phyloP scores from a whole-genome alignment of 2,329 filamentous ascomycete genomes.

The Epichloe gansuensis region DNA sequence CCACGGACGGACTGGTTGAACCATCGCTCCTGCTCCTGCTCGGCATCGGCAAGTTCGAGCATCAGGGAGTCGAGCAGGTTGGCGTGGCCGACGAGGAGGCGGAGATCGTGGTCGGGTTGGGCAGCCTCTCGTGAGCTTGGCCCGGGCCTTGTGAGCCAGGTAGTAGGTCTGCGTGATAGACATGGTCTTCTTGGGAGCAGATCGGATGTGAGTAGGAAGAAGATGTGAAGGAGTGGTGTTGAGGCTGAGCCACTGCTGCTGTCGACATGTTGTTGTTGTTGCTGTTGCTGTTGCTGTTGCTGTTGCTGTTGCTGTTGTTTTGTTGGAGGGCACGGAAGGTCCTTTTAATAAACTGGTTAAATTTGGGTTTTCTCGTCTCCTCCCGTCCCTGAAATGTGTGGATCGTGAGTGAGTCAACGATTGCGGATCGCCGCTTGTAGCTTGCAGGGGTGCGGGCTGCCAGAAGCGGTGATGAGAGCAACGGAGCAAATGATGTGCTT shows the following conservation, averaged over 20 bases:
- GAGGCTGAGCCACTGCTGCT: conserved; percentile 14
- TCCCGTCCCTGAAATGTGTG: conserved; percentile 7
- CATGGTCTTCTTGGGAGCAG: conserved; percentile 66
- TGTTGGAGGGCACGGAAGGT: conserved; percentile 6
- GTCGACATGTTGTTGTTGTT: conserved; percentile 15
- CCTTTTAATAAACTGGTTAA: conserved; percentile 1
- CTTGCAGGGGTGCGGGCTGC: conserved; percentile 13
- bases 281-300: not conserved
- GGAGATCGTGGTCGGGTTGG: conserved; percentile 84
- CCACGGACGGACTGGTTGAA: conserved; percentile 91
- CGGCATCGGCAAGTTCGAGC: conserved; percentile 82
- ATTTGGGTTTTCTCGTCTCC: conserved; percentile 7
- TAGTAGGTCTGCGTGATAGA: conserved; percentile 97
- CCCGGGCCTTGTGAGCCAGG: conserved; percentile 89
- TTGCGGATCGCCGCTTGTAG: conserved; percentile 12
- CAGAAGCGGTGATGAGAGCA: conserved; percentile 14
- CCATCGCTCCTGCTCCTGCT: conserved; percentile 92
- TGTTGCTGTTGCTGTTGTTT: conserved; percentile 5
- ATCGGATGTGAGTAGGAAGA: conserved; percentile 15
- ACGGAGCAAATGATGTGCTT: conserved; percentile 18
- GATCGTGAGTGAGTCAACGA: conserved; percentile 16
- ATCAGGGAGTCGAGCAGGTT: conserved; percentile 95
- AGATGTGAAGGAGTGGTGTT: conserved; percentile 11
- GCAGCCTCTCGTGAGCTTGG: conserved; percentile 92
- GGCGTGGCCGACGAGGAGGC: conserved; percentile 91